phyloP scores from a whole-genome alignment of 2,329 filamentous ascomycete species.

The Trichoderma koningiopsis region DNA sequence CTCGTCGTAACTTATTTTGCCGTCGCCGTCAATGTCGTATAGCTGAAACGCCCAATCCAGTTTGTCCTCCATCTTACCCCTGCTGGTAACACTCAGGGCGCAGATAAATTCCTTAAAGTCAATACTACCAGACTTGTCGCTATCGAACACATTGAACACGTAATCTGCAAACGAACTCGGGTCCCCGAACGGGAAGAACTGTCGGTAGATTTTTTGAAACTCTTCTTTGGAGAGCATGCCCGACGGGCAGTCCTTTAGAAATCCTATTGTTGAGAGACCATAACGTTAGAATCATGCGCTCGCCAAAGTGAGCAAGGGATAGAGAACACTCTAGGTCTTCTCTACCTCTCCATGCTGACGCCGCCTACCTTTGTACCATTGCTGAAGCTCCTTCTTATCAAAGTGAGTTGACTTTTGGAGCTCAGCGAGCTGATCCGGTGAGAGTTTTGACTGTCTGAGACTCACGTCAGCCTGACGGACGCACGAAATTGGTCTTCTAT shows the following conservation, averaged over 20 bases:
- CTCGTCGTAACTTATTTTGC: constrained; percentile 98
- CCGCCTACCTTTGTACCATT: constrained; percentile 97
- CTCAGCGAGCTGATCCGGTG: constrained; percentile 91
- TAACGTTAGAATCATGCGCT: background rate
- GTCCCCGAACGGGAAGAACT: constrained; percentile 99
- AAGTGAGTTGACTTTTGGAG: constrained; percentile 97
- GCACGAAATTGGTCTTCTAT: background rate
- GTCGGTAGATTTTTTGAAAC: constrained; percentile 99
- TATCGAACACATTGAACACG: constrained; percentile 98
- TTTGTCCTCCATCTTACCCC: constrained; percentile 99
- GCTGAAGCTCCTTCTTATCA: constrained; percentile 98
- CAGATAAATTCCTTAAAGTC: constrained; percentile 99
- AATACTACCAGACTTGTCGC: constrained; percentile 94
- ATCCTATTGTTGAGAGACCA: constrained; percentile 61
- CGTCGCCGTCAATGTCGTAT: constrained; percentile 98
- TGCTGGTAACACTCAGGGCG: constrained; percentile 91
- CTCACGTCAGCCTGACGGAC: background rate
- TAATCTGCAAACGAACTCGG: constrained; percentile 97
- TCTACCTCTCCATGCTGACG: background rate
- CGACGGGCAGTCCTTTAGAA: constrained; percentile 96
- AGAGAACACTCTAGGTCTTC: background rate
- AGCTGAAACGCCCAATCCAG: constrained; percentile 99
- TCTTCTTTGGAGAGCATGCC: constrained; percentile 97
- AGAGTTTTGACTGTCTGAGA: constrained; percentile 92
- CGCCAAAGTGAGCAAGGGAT: background rate